Evolutionary conservation across 192 early-diverging fungal genomes (phyloP).

Genomic region (Geranomyces variabilis): DNA sequence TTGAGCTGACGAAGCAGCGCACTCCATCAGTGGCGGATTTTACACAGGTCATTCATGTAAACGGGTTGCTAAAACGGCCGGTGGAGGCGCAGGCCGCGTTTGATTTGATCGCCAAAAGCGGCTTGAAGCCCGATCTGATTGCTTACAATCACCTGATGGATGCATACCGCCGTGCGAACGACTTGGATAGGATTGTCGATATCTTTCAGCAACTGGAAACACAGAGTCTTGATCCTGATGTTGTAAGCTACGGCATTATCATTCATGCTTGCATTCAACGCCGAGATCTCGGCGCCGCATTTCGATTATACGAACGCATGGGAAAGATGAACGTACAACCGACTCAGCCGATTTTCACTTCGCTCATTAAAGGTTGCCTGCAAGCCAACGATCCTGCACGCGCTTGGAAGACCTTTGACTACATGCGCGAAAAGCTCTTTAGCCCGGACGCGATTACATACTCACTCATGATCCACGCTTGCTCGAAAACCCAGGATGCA

Average conservation of each 20-base stretch:
- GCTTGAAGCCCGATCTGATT: conserved; percentile 66
- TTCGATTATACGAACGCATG: conserved; percentile 78
- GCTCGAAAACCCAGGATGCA: conserved; percentile 79
- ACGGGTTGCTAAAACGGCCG: conserved; percentile 64
- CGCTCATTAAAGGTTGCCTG: conserved; percentile 82
- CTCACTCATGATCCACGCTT: conserved; percentile 90
- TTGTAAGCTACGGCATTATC: conserved; percentile 70
- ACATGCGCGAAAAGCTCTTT: conserved; percentile 76
- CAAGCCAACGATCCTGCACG: conserved; percentile 67
- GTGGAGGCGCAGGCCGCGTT: conserved; percentile 67
- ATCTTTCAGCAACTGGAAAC: conserved; percentile 68
- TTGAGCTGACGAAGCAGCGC: neutral
- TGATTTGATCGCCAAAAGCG: conserved; percentile 60
- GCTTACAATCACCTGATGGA: conserved; percentile 81
- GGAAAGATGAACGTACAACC: conserved; percentile 54
- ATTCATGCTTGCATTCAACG: conserved; percentile 70
- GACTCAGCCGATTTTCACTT: conserved; percentile 71
- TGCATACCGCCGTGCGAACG: conserved; percentile 70
- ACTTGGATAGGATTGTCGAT: conserved; percentile 61
- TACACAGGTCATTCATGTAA: conserved; percentile 50
- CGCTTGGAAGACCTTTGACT: conserved; percentile 91
- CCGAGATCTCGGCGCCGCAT: conserved; percentile 68
- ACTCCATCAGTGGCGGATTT: conserved; percentile 23
- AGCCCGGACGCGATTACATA: conserved; percentile 81
- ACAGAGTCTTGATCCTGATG: conserved; percentile 58